Evolutionary conservation across 1,139 yeast genomes (phyloP).

Genomic region (Magnusiomyces paraingens): DNA sequence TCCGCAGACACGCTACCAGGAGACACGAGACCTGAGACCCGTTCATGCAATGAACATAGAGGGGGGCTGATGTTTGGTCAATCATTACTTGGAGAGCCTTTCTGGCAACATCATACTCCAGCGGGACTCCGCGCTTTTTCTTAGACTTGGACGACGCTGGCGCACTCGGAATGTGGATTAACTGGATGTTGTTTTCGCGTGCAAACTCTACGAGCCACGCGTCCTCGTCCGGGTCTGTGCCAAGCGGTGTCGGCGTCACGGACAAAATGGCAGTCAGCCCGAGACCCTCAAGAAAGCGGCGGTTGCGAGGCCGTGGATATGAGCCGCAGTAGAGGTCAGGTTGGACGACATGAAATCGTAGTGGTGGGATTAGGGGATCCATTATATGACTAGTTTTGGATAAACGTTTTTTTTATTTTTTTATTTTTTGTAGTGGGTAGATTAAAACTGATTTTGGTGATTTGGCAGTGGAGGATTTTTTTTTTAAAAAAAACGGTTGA

Average conservation of each 20-base stretch:
- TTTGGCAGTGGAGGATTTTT: neutral
- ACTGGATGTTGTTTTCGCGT: conserved; percentile 39
- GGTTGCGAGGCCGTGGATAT: conserved; percentile 72
- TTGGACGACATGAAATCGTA: conserved; percentile 67
- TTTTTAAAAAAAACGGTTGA: neutral
- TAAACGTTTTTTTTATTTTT: too few relatives aligned
- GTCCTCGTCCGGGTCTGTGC: conserved; percentile 27
- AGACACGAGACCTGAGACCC: conserved; percentile 86
- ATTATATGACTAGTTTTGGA: too few relatives aligned
- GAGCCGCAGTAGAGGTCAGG: conserved; percentile 75
- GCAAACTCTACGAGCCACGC: conserved; percentile 49
- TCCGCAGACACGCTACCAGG: conserved; percentile 78
- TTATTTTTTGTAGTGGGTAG: neutral
- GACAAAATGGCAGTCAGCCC: conserved; percentile 68
- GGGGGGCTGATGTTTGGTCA: conserved; percentile 56
- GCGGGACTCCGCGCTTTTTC: conserved; percentile 53
- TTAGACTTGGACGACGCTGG: conserved; percentile 30
- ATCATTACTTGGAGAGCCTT: conserved; percentile 55
- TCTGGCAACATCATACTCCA: conserved; percentile 57
- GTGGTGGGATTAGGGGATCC: conserved; percentile 57
- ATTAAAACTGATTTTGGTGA: neutral
- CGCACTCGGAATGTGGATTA: conserved; percentile 63
- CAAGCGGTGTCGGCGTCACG: conserved; percentile 67
- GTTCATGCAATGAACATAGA: conserved; percentile 78
- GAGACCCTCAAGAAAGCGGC: conserved; percentile 62